Conservation (phyloP, 83 land plant genomes). For the Picea abies region DNA sequence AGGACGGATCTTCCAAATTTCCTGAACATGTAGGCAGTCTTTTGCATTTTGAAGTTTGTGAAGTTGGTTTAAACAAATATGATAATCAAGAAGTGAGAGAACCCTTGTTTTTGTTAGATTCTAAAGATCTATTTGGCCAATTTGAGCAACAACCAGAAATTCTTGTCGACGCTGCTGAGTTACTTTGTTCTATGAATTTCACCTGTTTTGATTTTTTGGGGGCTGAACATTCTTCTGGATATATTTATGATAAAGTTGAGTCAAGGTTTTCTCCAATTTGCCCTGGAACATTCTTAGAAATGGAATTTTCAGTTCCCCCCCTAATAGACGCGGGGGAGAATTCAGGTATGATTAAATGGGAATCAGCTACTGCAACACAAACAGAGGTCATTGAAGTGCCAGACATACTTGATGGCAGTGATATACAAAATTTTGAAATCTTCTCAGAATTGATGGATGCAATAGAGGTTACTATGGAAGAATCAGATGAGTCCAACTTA, state of each 20-base stretch:
- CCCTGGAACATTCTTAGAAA: background rate
- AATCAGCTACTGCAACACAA: slow-evolving; percentile 5
- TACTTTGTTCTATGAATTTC: background rate
- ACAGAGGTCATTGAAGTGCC: slow-evolving; percentile 3
- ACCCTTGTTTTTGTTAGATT: background rate
- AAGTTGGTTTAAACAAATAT: slow-evolving; percentile 10
- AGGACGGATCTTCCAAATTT: background rate
- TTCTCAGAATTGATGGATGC: slow-evolving; percentile 4
- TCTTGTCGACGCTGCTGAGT: background rate
- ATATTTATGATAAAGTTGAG: background rate
- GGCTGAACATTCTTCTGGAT: background rate
- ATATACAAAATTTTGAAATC: background rate
- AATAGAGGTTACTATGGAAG: slow-evolving; percentile 10
- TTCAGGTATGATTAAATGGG: background rate
- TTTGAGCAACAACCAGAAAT: slow-evolving; percentile 1
- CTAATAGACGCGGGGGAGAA: background rate
- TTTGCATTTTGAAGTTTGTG: slow-evolving; percentile 13
- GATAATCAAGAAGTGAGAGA: slow-evolving; percentile 1
- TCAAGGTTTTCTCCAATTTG: background rate
- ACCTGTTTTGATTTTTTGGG: background rate
- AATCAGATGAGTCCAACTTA: background rate
- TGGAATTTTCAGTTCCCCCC: background rate
- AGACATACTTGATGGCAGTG: background rate
- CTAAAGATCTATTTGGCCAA: background rate
- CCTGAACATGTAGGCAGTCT: background rate